A percentile compares a stretch with the other conserved stretches of the same genome.
These are phyloP conservation scores for Ophiocordyceps sinensis DNA, from an alignment of 2,329 filamentous ascomycete species.

Conservation along the genomic window DNA sequence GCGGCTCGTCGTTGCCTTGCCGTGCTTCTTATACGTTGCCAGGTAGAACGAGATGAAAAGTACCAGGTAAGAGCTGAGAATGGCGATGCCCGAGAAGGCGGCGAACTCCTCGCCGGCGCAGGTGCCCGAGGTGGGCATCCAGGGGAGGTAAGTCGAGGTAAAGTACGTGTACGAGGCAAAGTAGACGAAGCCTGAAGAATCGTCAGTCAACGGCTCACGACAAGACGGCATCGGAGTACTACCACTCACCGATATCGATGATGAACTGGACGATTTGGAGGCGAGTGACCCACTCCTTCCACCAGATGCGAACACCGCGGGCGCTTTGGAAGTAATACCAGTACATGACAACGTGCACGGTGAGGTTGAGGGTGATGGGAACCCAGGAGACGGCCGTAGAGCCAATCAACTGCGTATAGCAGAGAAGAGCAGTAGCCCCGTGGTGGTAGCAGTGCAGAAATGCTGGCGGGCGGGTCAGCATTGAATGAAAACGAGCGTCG, in stretches of 20 bases:
- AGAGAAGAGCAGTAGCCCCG: slow-evolving; percentile 88
- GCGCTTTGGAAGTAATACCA: slow-evolving; percentile 99
- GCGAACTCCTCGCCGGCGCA: slow-evolving; percentile 97
- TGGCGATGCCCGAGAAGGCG: slow-evolving; percentile 80
- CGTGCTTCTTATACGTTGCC: slow-evolving; percentile 83
- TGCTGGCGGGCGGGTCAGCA: slow-evolving; percentile 32
- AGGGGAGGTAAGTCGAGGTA: slow-evolving; percentile 75
- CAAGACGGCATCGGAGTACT: slow-evolving; percentile 3
- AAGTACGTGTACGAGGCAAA: slow-evolving; percentile 99
- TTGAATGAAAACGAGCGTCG: neutral
- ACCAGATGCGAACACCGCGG: slow-evolving; percentile 91
- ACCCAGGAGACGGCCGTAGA: slow-evolving; percentile 92
- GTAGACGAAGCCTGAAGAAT: slow-evolving; percentile 72
- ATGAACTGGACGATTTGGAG: slow-evolving; percentile 96
- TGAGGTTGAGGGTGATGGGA: slow-evolving; percentile 79
- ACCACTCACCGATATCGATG: slow-evolving; percentile 78
- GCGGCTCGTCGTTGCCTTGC: slow-evolving; percentile 66
- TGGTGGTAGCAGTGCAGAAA: slow-evolving; percentile 99
- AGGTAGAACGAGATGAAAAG: slow-evolving; percentile 99
- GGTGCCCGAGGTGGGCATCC: slow-evolving; percentile 68
- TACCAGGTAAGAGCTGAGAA: slow-evolving; percentile 86
- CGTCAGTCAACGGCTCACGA: slow-evolving; percentile 1
- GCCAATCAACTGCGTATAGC: slow-evolving; percentile 93
- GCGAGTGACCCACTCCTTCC: slow-evolving; percentile 99
- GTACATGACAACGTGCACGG: slow-evolving; percentile 98